Conservation (phyloP, 1,284 basidiomycete genomes). For the Naganishia sp. region DNA sequence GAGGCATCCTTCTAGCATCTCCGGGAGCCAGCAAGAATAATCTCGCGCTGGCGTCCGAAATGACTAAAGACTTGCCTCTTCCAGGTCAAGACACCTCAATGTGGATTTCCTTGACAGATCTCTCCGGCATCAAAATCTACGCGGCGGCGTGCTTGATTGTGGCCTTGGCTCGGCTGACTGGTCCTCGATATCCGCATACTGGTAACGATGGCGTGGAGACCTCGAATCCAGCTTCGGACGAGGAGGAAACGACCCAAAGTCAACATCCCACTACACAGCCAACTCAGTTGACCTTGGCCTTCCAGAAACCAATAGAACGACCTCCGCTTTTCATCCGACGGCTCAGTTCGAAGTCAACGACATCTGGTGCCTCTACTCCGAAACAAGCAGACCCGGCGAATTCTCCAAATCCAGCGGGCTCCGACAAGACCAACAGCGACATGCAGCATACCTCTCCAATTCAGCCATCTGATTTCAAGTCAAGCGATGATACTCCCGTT, state of each 20-base stretch:
- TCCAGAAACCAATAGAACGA: conserved; percentile 1
- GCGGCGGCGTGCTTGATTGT: conserved; percentile 59
- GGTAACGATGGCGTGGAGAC: conserved; percentile 6
- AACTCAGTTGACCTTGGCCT: not conserved
- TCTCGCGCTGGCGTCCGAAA: not conserved
- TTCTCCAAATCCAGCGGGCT: too few species aligned
- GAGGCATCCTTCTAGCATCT: conserved; percentile 44
- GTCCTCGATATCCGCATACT: conserved; percentile 42
- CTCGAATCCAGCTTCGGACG: conserved; percentile 21
- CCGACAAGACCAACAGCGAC: too few species aligned
- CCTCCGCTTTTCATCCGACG: conserved; percentile 15
- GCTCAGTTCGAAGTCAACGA: conserved; percentile 9
- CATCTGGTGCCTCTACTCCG: conserved; percentile 9
- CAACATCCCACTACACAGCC: not conserved
- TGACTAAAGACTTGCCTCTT: conserved; percentile 9
- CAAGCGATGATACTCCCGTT: too few species aligned
- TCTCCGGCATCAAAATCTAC: conserved; percentile 36
- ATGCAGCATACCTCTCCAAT: too few species aligned
- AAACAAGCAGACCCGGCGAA: not conserved
- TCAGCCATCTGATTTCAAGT: too few species aligned
- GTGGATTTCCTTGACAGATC: not conserved
- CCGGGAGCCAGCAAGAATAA: conserved; percentile 22
- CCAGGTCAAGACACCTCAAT: not conserved
- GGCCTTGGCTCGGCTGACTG: conserved; percentile 64
- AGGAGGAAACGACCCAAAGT: not conserved